A percentile compares a stretch with the other conserved stretches of the same genome.
phyloP scores from a whole-genome alignment of 2,329 filamentous ascomycete species.

The Cytospora chrysosperma region DNA sequence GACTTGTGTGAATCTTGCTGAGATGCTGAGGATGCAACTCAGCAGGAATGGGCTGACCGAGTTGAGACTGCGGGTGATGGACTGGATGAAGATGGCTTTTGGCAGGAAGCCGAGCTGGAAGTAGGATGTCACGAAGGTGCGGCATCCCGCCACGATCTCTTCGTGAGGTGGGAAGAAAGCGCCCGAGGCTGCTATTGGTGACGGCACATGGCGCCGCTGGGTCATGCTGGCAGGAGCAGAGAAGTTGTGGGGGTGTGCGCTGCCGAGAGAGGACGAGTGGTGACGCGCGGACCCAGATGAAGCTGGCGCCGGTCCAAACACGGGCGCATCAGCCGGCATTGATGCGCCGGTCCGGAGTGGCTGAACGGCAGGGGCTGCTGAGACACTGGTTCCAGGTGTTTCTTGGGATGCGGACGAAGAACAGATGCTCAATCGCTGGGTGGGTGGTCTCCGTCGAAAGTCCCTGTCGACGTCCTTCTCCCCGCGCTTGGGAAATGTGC shows the following conservation, averaged over 20 bases:
- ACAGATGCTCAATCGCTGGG: conserved; percentile 20
- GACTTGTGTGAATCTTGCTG: conserved; percentile 33
- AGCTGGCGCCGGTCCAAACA: not conserved
- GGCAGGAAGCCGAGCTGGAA: conserved; percentile 37
- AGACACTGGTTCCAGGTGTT: conserved; percentile 6
- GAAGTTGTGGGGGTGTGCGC: conserved; percentile 6
- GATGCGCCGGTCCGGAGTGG: conserved; percentile 12
- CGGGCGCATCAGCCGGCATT: conserved; percentile 17
- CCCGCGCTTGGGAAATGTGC: conserved; percentile 20
- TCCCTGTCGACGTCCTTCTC: conserved; percentile 24
- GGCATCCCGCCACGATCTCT: conserved; percentile 32
- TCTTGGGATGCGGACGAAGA: conserved; percentile 16
- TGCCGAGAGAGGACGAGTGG: conserved; percentile 1
- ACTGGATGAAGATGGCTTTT: conserved; percentile 33
- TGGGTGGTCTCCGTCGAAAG: conserved; percentile 19
- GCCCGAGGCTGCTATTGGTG: conserved; percentile 1
- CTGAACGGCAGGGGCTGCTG: conserved; percentile 12
- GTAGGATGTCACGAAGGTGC: conserved; percentile 32
- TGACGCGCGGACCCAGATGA: conserved; percentile 7
- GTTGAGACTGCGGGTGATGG: conserved; percentile 25
- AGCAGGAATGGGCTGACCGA: conserved; percentile 33
- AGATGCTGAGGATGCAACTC: conserved; percentile 33
- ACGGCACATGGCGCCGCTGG: conserved; percentile 11
- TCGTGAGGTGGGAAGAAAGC: conserved; percentile 27
- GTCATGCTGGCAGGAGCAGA: conserved; percentile 1